A percentile compares a stretch with the other conserved stretches of the same genome.
Evolutionary conservation across 345 rosid genomes (phyloP).

Genomic region (Euphorbia lathyris): DNA sequence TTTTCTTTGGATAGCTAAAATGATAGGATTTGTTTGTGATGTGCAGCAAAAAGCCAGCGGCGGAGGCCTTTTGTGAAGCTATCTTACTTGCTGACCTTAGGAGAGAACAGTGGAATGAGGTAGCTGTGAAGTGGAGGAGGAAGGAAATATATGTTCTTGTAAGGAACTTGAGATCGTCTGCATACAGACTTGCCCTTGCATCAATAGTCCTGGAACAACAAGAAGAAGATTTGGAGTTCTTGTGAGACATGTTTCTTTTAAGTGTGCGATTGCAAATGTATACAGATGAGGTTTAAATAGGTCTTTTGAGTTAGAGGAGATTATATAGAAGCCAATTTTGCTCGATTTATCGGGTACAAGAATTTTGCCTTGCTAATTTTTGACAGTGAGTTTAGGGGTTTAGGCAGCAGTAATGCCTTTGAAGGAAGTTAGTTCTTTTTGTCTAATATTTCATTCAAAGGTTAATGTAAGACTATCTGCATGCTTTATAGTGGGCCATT

Average conservation of each 20-base stretch:
- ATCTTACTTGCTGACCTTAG: slow-evolving; percentile 55
- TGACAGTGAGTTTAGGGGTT: not conserved
- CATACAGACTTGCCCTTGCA: slow-evolving; percentile 79
- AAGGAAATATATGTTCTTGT: slow-evolving; percentile 72
- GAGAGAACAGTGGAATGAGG: slow-evolving; percentile 65
- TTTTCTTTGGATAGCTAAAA: not conserved
- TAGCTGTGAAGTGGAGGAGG: slow-evolving; percentile 44
- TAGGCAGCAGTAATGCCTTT: not conserved
- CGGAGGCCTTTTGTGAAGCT: slow-evolving; percentile 68
- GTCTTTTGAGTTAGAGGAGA: not conserved
- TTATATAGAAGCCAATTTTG: not conserved
- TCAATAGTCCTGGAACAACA: slow-evolving; percentile 62
- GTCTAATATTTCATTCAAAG: too few relatives aligned
- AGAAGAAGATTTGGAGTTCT: slow-evolving; percentile 50
- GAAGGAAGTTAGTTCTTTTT: too few relatives aligned
- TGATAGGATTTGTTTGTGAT: not conserved
- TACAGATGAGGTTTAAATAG: not conserved
- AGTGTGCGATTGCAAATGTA: not conserved
- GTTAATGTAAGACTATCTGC: too few relatives aligned
- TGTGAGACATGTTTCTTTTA: slow-evolving; percentile 25
- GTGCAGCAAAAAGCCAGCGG: slow-evolving; percentile 66
- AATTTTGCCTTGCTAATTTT: not conserved
- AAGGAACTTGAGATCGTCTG: slow-evolving; percentile 74
- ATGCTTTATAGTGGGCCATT: too few relatives aligned
- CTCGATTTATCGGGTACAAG: not conserved